Evolutionary conservation across 2,329 filamentous ascomycete species (phyloP).

Genomic region (Neurospora crassa): DNA sequence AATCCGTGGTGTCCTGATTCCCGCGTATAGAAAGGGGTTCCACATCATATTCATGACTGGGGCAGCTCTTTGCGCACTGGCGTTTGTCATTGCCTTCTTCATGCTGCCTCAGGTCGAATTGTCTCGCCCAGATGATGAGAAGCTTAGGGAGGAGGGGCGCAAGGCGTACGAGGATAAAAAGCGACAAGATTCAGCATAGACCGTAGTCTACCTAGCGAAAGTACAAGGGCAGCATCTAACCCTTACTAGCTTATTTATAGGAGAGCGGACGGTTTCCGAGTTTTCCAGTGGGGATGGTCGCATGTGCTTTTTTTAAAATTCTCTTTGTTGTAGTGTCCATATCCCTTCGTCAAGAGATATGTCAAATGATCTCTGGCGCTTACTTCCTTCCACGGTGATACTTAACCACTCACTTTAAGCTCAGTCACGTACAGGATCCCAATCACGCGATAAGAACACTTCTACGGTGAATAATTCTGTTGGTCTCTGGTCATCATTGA

Average conservation of each 20-base stretch:
- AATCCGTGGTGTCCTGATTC: constrained; percentile 24
- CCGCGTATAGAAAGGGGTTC: constrained; percentile 28
- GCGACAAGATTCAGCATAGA: background rate
- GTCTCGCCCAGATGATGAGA: constrained; percentile 26
- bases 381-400: too few species aligned
- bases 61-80: constrained; percentile 25
- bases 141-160: constrained; percentile 27
- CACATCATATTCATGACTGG: constrained; percentile 30
- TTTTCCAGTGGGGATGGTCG: background rate
- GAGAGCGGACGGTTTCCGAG: background rate
- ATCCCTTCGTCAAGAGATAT: too few species aligned
- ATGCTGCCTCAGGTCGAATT: constrained; percentile 32
- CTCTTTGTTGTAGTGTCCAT: background rate
- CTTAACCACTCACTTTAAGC: too few species aligned
- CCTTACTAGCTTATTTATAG: background rate
- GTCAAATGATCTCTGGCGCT: too few species aligned
- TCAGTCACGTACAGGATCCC: too few species aligned
- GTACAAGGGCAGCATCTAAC: too few species aligned
- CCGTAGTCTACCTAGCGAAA: background rate
- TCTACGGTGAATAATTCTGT: too few species aligned
- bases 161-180: background rate
- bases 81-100: constrained; percentile 28
- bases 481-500: background rate
- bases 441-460: too few species aligned
- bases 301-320: background rate